Evolutionary conservation across 1,284 basidiomycete genomes (phyloP).

Genomic region (Cryptococcus neoformans): DNA sequence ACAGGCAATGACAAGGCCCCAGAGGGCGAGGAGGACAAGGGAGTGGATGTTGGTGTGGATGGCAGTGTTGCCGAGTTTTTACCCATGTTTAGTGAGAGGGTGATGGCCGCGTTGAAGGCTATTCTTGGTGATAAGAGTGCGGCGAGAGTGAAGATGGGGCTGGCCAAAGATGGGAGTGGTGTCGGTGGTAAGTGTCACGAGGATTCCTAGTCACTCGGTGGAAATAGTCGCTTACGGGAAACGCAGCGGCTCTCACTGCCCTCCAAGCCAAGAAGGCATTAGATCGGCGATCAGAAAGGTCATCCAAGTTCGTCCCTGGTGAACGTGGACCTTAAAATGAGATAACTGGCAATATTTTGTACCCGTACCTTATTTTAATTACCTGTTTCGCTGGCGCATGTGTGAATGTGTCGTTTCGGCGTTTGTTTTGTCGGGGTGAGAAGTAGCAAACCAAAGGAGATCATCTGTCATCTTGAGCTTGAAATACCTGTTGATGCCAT

Average conservation of each 20-base stretch:
- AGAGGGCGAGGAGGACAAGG: constrained; percentile 51
- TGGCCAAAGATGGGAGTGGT: constrained; percentile 96
- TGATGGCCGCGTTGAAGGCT: constrained; percentile 69
- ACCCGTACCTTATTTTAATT: too few species aligned
- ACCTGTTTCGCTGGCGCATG: too few species aligned
- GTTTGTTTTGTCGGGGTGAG: too few species aligned
- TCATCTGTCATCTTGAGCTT: too few species aligned
- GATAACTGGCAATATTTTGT: too few species aligned
- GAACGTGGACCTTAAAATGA: neutral
- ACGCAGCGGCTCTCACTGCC: constrained; percentile 47
- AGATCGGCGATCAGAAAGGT: constrained; percentile 13
- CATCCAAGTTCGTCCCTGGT: constrained; percentile 8
- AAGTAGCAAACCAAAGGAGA: too few species aligned
- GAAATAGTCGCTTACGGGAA: neutral
- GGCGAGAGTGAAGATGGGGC: constrained; percentile 73
- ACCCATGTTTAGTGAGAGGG: constrained; percentile 72
- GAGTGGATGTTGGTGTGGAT: constrained; percentile 78
- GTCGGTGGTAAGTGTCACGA: constrained; percentile 72
- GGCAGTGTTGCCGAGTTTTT: constrained; percentile 91
- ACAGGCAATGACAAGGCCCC: constrained; percentile 61
- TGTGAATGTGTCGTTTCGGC: too few species aligned
- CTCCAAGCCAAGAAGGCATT: constrained; percentile 50
- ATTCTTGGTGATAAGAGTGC: constrained; percentile 78
- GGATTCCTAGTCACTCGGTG: neutral
- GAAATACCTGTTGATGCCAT: too few species aligned